Evolutionary conservation across 2,329 filamentous ascomycete species (phyloP).

Genomic region (Aspergillus brunneoviolaceus): DNA sequence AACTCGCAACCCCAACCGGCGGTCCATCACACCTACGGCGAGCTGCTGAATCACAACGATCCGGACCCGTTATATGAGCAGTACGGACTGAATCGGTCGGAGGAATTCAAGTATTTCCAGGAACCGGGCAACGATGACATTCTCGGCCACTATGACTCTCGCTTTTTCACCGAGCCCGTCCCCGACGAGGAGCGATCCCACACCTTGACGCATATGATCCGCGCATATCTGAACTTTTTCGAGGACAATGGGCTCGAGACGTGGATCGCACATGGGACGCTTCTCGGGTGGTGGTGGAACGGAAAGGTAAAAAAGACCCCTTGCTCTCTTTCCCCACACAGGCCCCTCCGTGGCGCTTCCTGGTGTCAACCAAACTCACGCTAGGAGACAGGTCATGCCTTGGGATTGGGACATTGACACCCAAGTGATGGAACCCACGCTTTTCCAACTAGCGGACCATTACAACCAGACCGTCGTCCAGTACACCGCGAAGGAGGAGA

Average conservation of each 20-base stretch:
- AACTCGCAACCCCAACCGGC: conserved; percentile 15
- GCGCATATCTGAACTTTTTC: conserved; percentile 71
- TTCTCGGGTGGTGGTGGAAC: conserved; percentile 91
- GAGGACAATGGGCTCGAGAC: conserved; percentile 67
- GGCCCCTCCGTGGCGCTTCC: background rate
- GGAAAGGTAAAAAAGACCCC: conserved; percentile 46
- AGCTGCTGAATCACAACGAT: conserved; percentile 12
- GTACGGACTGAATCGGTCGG: conserved; percentile 29
- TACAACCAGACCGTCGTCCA: conserved; percentile 66
- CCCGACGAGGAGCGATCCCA: conserved; percentile 65
- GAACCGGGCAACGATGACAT: conserved; percentile 62
- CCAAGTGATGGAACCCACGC: conserved; percentile 68
- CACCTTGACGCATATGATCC: conserved; percentile 67
- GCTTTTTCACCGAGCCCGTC: conserved; percentile 66
- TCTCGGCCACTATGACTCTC: conserved; percentile 70
- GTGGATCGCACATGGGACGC: conserved; percentile 81
- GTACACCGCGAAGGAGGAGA: conserved; percentile 40
- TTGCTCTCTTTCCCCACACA: background rate
- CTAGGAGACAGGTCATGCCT: conserved; percentile 60
- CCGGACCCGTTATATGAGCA: conserved; percentile 22
- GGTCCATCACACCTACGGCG: conserved; percentile 12
- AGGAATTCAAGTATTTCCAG: conserved; percentile 61
- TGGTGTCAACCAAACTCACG: background rate
- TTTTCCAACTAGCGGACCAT: conserved; percentile 63
- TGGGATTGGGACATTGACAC: conserved; percentile 87